phyloP scores from a whole-genome alignment of 305 asterid species.

The Caryopteris hybrid region DNA sequence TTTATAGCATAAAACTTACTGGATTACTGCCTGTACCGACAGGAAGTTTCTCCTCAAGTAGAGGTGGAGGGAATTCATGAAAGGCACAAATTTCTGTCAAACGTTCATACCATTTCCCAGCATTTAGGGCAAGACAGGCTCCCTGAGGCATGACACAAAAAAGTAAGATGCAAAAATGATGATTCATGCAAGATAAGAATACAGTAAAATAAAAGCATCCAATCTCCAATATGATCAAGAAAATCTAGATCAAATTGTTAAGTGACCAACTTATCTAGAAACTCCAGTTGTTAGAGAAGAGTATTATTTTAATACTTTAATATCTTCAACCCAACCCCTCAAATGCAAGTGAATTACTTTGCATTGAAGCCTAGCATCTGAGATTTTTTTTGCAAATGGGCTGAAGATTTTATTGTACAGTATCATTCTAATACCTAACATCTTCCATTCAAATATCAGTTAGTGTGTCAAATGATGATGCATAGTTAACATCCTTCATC shows the following conservation, averaged over 20 bases:
- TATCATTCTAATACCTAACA: background rate
- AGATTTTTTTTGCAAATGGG: background rate
- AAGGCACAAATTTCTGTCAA: constrained; percentile 62
- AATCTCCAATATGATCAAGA: constrained; percentile 6
- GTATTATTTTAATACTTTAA: background rate
- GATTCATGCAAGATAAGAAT: constrained; percentile 19
- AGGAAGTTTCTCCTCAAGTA: constrained; percentile 85
- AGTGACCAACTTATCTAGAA: background rate
- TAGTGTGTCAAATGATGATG: constrained; percentile 4
- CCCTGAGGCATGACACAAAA: constrained; percentile 55
- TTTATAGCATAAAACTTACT: constrained; percentile 48
- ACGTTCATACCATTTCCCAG: constrained; percentile 73
- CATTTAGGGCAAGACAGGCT: constrained; percentile 87
- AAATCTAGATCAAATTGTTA: constrained; percentile 4
- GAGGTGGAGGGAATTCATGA: constrained; percentile 62
- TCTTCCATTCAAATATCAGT: background rate
- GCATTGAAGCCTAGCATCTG: background rate
- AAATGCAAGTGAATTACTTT: background rate
- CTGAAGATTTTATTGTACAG: background rate
- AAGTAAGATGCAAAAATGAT: constrained; percentile 18
- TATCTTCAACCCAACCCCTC: background rate
- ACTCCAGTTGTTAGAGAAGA: background rate
- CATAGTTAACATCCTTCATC: constrained; percentile 10
- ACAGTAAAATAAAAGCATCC: background rate
- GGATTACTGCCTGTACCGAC: constrained; percentile 99